phyloP scores from a whole-genome alignment of 2,329 filamentous ascomycete genomes.

The Cryphonectria japonica region DNA sequence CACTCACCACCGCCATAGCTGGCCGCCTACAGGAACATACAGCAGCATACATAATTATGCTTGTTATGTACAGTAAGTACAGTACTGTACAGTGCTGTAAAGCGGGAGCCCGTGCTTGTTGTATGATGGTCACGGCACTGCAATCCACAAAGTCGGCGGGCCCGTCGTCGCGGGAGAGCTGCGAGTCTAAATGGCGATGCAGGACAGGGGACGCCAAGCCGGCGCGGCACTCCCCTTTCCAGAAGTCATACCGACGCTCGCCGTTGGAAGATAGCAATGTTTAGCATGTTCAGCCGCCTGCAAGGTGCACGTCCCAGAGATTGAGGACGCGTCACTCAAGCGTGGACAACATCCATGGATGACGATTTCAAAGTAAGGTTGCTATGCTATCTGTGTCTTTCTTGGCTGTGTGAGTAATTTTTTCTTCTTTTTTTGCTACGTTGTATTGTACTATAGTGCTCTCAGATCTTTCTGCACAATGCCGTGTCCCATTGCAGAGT shows the following conservation, averaged over 20 bases:
- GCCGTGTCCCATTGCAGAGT: neutral
- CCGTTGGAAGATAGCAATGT: neutral
- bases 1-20: too few species aligned
- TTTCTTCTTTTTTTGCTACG: neutral
- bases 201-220: neutral
- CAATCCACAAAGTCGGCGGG: neutral
- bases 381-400: neutral
- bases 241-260: neutral
- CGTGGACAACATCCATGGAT: too few species aligned
- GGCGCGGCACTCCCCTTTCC: neutral
- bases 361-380: neutral
- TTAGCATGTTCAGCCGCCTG: neutral
- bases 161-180: neutral
- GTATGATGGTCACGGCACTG: neutral
- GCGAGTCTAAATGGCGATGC: neutral
- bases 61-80: neutral
- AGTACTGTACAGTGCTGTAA: neutral
- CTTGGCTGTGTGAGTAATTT: too few species aligned
- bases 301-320: conserved; percentile 12
- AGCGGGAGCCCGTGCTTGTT: too few species aligned
- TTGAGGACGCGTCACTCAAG: conserved; percentile 24
- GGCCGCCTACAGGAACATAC: neutral
- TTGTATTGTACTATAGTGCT: neutral
- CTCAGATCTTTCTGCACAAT: neutral
- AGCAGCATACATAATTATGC: neutral